Percentiles rank a stretch among this genome's conserved stretches.
phyloP scores from a whole-genome alignment of 2,329 filamentous ascomycete genomes.

The Helotiales sp. region DNA sequence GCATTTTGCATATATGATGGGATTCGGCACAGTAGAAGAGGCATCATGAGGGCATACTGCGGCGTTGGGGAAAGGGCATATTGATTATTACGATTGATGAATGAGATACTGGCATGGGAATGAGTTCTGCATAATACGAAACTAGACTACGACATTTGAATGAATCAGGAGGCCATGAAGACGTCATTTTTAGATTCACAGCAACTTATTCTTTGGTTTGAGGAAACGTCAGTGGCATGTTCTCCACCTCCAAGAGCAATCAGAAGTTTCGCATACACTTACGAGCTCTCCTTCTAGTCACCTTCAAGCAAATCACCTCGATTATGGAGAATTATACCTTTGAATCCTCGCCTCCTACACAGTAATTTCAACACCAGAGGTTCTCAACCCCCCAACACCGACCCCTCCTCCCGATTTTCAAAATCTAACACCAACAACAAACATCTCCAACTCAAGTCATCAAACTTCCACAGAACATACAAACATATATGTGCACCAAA shows the following conservation, averaged over 20 bases:
- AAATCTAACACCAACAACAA: background rate
- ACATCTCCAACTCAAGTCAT: background rate
- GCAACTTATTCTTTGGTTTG: background rate
- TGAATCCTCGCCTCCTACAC: too few species aligned
- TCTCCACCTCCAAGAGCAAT: background rate
- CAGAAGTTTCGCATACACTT: background rate
- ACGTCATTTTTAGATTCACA: background rate
- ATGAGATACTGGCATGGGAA: background rate
- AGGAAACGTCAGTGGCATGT: background rate
- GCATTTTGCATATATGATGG: background rate
- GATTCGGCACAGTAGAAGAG: background rate
- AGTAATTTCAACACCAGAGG: background rate
- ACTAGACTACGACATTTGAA: background rate
- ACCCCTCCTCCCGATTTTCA: too few species aligned
- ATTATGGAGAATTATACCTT: background rate
- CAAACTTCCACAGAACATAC: background rate
- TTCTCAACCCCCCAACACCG: background rate
- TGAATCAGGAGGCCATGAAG: background rate
- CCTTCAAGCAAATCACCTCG: too few species aligned
- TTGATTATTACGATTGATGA: background rate
- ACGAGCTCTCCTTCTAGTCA: background rate
- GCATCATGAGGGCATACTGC: background rate
- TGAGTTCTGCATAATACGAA: background rate
- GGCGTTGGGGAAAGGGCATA: background rate
- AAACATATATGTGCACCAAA: slow-evolving; percentile 3